phyloP scores from a whole-genome alignment of 768 basidiomycete genomes.

The Boletus reticuloceps region DNA sequence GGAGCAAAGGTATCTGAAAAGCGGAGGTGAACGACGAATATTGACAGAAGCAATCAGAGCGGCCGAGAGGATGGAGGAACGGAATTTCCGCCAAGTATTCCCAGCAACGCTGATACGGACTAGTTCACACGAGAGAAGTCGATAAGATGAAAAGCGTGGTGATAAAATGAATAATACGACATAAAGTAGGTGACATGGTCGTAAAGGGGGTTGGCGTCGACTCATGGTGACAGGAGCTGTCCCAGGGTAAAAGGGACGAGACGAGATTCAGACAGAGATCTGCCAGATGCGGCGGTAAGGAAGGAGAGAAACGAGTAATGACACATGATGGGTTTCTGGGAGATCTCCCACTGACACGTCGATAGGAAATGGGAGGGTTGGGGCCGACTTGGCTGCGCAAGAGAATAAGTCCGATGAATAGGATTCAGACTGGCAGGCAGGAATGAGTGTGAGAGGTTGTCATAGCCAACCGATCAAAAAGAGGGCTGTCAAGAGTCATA shows the following conservation, averaged over 20 bases:
- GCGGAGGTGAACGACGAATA: constrained; percentile 8
- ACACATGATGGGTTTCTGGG: constrained; percentile 15
- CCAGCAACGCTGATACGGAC: constrained; percentile 11
- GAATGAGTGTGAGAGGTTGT: constrained; percentile 13
- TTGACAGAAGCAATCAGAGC: constrained; percentile 4
- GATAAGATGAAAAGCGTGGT: constrained; percentile 14
- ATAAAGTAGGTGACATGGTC: constrained; percentile 14
- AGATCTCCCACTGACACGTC: constrained; percentile 20
- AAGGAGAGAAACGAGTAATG: background rate
- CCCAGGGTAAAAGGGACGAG: constrained; percentile 15
- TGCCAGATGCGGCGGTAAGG: constrained; percentile 13
- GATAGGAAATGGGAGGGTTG: background rate
- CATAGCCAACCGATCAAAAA: background rate
- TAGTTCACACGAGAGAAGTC: constrained; percentile 18
- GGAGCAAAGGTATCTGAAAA: background rate
- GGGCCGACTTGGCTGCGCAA: constrained; percentile 15
- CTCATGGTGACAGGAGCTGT: constrained; percentile 21
- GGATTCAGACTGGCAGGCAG: too few species aligned
- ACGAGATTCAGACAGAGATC: constrained; percentile 18
- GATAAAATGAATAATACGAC: constrained; percentile 14
- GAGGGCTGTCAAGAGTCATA: too few species aligned
- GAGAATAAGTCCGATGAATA: constrained; percentile 8
- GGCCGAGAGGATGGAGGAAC: constrained; percentile 10
- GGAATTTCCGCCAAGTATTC: constrained; percentile 12
- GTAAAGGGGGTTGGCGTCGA: constrained; percentile 9